Evolutionary conservation across 306 rosid species (phyloP).

Genomic region (Vigna mungo): DNA sequence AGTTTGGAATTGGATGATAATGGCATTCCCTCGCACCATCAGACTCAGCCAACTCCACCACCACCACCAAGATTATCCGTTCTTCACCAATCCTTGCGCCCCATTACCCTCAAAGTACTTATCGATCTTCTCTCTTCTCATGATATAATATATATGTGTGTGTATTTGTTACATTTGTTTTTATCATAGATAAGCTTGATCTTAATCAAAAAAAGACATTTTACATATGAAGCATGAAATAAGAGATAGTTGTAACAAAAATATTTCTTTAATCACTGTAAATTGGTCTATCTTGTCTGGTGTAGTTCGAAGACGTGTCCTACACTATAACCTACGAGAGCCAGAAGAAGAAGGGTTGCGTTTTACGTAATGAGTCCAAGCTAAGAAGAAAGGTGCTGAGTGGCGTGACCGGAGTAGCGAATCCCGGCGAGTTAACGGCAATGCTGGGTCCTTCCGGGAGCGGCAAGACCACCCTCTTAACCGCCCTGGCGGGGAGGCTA

Average conservation of each 20-base stretch:
- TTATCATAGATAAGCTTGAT: background rate
- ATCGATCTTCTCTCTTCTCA: background rate
- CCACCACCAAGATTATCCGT: constrained; percentile 49
- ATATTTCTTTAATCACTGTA: background rate
- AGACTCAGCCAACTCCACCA: constrained; percentile 29
- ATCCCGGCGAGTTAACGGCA: constrained; percentile 82
- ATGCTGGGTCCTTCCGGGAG: constrained; percentile 95
- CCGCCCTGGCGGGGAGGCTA: constrained; percentile 71
- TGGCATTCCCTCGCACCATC: constrained; percentile 44
- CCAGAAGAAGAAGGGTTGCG: constrained; percentile 45
- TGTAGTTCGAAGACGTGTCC: constrained; percentile 78
- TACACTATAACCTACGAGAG: constrained; percentile 54
- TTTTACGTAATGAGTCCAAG: constrained; percentile 48
- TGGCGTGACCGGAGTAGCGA: constrained; percentile 70
- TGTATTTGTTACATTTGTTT: background rate
- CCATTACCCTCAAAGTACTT: constrained; percentile 71
- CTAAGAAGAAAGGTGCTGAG: constrained; percentile 54
- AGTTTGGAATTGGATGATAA: constrained; percentile 40
- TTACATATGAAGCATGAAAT: background rate
- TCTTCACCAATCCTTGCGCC: constrained; percentile 65
- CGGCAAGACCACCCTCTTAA: constrained; percentile 85
- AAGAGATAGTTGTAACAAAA: background rate
- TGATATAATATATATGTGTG: background rate
- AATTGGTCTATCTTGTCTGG: constrained; percentile 13
- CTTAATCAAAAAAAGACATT: too few species aligned